Percentiles rank a stretch among this genome's conserved stretches.
Evolutionary conservation across 2,329 filamentous ascomycete species (phyloP).

Genomic region (Sporothrix humicola): DNA sequence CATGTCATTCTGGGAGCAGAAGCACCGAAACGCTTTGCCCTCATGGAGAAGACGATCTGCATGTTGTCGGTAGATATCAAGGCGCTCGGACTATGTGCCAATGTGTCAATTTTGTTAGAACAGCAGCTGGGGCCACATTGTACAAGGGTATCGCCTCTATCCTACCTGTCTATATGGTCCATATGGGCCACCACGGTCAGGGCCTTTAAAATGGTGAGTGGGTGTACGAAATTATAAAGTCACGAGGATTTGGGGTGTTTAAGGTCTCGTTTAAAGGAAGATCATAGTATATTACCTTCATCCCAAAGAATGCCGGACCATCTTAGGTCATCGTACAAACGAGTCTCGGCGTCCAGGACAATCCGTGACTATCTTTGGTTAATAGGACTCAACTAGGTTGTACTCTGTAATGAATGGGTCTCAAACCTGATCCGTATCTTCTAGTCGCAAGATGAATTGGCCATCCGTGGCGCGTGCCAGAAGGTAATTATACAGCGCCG

Average conservation of each 20-base stretch:
- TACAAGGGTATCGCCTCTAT: not conserved
- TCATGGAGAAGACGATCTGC: conserved; percentile 70
- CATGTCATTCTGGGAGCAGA: conserved; percentile 78
- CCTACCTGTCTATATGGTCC: conserved; percentile 84
- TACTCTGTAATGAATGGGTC: no score
- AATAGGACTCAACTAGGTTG: not conserved
- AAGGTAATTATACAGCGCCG: conserved; percentile 93
- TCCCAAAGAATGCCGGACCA: conserved; percentile 95
- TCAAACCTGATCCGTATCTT: conserved; percentile 88
- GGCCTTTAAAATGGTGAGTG: conserved; percentile 58
- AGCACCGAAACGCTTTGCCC: conserved; percentile 88
- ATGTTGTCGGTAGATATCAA: conserved; percentile 73
- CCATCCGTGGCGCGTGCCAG: conserved; percentile 87
- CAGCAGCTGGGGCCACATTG: not conserved
- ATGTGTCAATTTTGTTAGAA: conserved; percentile 11
- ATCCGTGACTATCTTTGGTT: conserved; percentile 69
- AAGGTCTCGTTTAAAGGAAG: no score
- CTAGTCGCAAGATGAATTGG: conserved; percentile 87
- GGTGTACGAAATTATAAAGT: not conserved
- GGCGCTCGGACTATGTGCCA: conserved; percentile 72
- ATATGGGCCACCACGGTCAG: conserved; percentile 77
- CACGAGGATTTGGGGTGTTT: no score
- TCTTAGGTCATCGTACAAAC: conserved; percentile 76
- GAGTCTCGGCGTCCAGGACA: conserved; percentile 76
- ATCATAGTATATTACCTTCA: conserved; percentile 65